A percentile compares a stretch with the other conserved stretches of the same genome.
Evolutionary conservation across 2,329 filamentous ascomycete species (phyloP).

Genomic region (Onygenales sp.): DNA sequence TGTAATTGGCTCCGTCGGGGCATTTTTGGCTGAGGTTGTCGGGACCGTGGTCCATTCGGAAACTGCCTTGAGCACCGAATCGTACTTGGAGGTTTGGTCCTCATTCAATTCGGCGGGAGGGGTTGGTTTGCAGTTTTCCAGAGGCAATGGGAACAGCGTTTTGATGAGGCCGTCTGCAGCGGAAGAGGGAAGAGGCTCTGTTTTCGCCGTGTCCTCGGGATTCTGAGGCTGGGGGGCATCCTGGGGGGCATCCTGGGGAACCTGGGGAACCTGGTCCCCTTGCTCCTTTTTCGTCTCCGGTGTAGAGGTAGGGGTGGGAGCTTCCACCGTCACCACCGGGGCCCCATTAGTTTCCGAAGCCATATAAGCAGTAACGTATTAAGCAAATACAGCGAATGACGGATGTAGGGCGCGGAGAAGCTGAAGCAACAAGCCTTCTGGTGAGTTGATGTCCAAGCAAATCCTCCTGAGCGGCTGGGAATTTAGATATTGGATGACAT

Average conservation of each 20-base stretch:
- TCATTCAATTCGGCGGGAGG: conserved; percentile 53
- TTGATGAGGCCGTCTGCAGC: conserved; percentile 34
- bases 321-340: conserved; percentile 8
- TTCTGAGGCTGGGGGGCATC: neutral
- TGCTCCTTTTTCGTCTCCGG: neutral
- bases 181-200: conserved; percentile 25
- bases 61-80: conserved; percentile 60
- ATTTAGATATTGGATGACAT: neutral
- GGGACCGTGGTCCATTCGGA: conserved; percentile 63
- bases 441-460: too few species aligned
- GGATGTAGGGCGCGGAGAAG: too few species aligned
- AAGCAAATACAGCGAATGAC: neutral
- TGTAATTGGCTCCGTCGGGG: conserved; percentile 54
- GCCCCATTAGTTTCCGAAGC: neutral
- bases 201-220: conserved; percentile 12
- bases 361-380: neutral
- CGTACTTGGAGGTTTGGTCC: conserved; percentile 77
- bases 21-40: conserved; percentile 50
- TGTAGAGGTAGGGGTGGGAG: neutral
- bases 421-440: too few species aligned
- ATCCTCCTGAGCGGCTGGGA: too few species aligned
- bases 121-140: conserved; percentile 48
- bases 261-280: neutral
- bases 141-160: conserved; percentile 51
- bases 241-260: neutral